Base-by-base conservation (phyloP, 2,329 filamentous ascomycete species). In the Colletotrichum navitas region DNA sequence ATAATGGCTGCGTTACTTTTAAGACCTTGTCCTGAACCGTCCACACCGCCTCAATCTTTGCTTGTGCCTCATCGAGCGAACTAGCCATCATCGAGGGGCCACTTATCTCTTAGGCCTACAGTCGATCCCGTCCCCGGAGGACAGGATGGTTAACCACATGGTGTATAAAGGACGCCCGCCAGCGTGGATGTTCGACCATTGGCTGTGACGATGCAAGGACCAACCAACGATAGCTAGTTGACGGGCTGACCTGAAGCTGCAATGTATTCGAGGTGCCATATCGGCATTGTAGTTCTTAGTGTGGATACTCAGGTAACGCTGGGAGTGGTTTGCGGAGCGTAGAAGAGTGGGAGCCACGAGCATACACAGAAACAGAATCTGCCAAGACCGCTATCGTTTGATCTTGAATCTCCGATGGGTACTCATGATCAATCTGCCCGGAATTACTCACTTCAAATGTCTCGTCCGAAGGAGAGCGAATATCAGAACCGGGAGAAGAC, bases 281-380 rank as follows among this genome's bases (percentile, higher is more conserved):
- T 58, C 3, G 36, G 11, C 3, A 11, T 41, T 7, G 7, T 41
- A 3, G 10, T 26, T 41, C 7, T 58, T 14, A 58, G n/a, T 8
- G 36, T 3, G 55, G 55, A 26, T 58, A 79, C 73, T 83, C 80
- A 4, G 83, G 83, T 51, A 85, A 76, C 32, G 82, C 81, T 60
- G 82, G 85, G 2, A 86, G 76, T 3, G 84, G 84, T 69, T 86
- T 86, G 47, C 83, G 80, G 16, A 78, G 74, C 32, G 75, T 21
- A 24, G 55, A 52, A 43, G 70, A 14, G 16, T 45, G 18, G 14
- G 47, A 43, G 11, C 66, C 62, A 24, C 58, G 60, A 8, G 49
- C 64, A 47, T 60, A 61, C 11, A 49, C 61, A 32, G 56, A n/a
- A 26, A 63, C 52, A 56, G 68, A n/a, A 32, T 55, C n/a, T 11